A percentile compares a stretch with the other conserved stretches of the same genome.
These are phyloP conservation scores for Pichia sp. DNA, from an alignment of 1,139 yeast genomes.

Conservation along the genomic window DNA sequence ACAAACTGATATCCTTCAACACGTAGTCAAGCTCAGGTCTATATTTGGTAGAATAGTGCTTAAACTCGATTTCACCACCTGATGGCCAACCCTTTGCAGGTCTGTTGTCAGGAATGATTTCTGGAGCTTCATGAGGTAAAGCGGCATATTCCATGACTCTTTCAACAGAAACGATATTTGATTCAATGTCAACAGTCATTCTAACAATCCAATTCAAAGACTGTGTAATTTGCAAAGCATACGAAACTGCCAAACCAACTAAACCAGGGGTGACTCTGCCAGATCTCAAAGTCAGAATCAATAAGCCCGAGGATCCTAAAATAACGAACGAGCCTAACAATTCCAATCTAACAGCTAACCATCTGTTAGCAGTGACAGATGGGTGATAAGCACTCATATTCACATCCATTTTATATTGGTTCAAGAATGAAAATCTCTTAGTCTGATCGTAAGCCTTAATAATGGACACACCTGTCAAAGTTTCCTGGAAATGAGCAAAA, in stretches of 20 bases:
- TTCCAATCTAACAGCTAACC: constrained; percentile 94
- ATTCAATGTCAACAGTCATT: constrained; percentile 97
- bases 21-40: constrained; percentile 81
- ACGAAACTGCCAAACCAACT: constrained; percentile 89
- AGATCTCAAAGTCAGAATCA: constrained; percentile 58
- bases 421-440: constrained; percentile 62
- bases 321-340: constrained; percentile 84
- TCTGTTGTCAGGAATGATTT: constrained; percentile 56
- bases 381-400: constrained; percentile 93
- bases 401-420: constrained; percentile 70
- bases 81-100: constrained; percentile 77
- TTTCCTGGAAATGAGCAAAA: constrained; percentile 95
- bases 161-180: constrained; percentile 94
- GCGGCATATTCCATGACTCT: constrained; percentile 82
- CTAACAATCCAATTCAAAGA: constrained; percentile 95
- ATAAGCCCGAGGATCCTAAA: constrained; percentile 75
- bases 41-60: constrained; percentile 75
- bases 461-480: constrained; percentile 82
- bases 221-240: constrained; percentile 89
- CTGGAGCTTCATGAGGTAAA: constrained; percentile 77
- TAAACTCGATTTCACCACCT: constrained; percentile 63
- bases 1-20: constrained; percentile 60
- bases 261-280: constrained; percentile 80
- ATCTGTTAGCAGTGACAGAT: constrained; percentile 87
- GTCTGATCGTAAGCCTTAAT: constrained; percentile 84